Evolutionary conservation across 2,329 filamentous ascomycete genomes (phyloP), one percentile per base, ranked within the genome.

Genomic region (Alternaria arbusti): DNA sequence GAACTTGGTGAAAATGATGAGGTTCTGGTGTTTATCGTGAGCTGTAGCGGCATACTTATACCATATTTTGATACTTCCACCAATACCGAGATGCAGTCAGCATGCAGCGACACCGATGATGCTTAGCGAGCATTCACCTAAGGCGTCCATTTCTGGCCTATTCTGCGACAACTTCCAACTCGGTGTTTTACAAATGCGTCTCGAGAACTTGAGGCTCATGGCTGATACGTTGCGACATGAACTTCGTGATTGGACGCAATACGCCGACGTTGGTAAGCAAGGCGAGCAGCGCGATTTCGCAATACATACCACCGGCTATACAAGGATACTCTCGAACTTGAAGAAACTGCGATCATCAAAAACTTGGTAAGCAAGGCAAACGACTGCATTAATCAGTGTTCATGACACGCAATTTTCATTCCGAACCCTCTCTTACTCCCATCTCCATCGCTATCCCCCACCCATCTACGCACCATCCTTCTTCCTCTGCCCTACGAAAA

Each of bases 401-500:
- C 9, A 23, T 46, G 44, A n/a, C 17, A 23, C n/a, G 5, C 36
- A 40, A 17, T 17, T n/a, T 4, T 40, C 36, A 40, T 40, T 40
- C 3, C n/a, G 3, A 40, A 40, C 10, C 32, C 45, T 22, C 30
- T 61, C 17, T 26, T 44, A 1, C 12, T n/a, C 23, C 4, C 11
- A 22, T 20, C 20, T 20, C 20, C 20, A 20, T 20, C 20, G 20
- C 20, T 20, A 20, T 20, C 20, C 20, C 23, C 4, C 11, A 22
- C 23, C 4, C 11, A 22, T 30, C 30, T 36, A 64, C 44, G 64
- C 52, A 56, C 22, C 45, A 59, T 75, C 78, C 70, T 78, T 74
- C 66, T 74, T 75, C 72, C 79, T 77, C 73, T 79, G 76, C 8
- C 78, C 79, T 10, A 73, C 74, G 73, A 83, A 91, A 69, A 90